Percentiles rank a stretch among this genome's conserved stretches.
phyloP scores from a whole-genome alignment of 2,329 filamentous ascomycete species.

The Sarocladium kiliense region DNA sequence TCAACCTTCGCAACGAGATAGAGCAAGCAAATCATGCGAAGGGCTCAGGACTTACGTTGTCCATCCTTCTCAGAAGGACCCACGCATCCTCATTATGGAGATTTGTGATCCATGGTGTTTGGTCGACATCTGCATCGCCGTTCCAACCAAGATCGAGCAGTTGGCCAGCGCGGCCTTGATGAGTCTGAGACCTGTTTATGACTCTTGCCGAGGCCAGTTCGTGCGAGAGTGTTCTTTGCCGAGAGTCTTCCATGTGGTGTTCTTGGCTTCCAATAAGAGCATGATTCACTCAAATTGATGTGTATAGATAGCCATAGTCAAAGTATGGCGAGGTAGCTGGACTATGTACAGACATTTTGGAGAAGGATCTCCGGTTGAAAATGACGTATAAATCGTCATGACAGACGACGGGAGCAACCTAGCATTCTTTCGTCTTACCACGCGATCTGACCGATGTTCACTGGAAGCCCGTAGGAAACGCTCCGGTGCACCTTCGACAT shows the following conservation, averaged over 20 bases:
- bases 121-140: neutral
- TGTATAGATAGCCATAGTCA: too few relatives aligned
- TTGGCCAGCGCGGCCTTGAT: neutral
- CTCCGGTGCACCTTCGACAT: neutral
- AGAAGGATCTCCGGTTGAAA: neutral
- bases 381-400: neutral
- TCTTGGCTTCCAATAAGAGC: neutral
- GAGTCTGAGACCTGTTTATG: neutral
- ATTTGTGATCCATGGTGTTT: neutral
- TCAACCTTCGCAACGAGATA: too few relatives aligned
- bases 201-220: neutral
- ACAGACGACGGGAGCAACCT: neutral
- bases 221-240: neutral
- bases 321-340: neutral
- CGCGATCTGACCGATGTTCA: neutral
- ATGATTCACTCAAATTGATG: neutral
- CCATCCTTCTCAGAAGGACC: constrained; percentile 13
- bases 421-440: neutral
- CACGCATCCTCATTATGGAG: constrained; percentile 11
- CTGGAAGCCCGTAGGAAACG: neutral
- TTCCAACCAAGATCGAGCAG: neutral
- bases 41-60: too few relatives aligned
- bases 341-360: neutral
- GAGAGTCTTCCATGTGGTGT: neutral
- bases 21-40: too few relatives aligned